Conservation (phyloP, 75 land plant species). For the Cryptomeria japonica region DNA sequence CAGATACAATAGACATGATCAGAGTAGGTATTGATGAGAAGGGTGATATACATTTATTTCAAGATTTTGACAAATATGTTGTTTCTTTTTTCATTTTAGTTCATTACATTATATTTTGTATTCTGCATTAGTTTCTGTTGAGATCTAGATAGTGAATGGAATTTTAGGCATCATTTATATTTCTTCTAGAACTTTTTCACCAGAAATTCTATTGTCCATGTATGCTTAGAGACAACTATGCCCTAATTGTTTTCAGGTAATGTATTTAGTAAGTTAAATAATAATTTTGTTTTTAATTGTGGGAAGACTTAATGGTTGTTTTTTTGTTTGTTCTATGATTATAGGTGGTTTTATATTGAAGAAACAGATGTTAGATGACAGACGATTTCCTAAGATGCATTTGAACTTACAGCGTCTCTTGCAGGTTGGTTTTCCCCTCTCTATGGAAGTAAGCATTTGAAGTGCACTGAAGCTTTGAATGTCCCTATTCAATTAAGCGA, state of each 20-base stretch:
- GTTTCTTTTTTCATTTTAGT: background rate
- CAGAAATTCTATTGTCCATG: background rate
- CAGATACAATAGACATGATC: background rate
- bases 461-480: slow-evolving; percentile 4
- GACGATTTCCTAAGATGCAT: slow-evolving; percentile 89
- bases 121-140: background rate
- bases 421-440: slow-evolving; percentile 47
- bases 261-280: background rate
- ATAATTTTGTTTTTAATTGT: background rate
- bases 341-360: slow-evolving; percentile 74
- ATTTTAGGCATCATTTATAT: background rate
- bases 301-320: background rate
- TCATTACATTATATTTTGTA: background rate
- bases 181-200: background rate
- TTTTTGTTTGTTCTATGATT: slow-evolving; percentile 5
- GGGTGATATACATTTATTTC: background rate
- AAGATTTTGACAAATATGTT: background rate
- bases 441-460: background rate
- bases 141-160: background rate
- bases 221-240: background rate
- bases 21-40: background rate
- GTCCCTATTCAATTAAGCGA: background rate
- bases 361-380: slow-evolving; percentile 83
- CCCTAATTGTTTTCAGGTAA: background rate
- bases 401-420: slow-evolving; percentile 74